Conservation (phyloP, 2,329 filamentous ascomycete genomes). For the Fusarium albidum region DNA sequence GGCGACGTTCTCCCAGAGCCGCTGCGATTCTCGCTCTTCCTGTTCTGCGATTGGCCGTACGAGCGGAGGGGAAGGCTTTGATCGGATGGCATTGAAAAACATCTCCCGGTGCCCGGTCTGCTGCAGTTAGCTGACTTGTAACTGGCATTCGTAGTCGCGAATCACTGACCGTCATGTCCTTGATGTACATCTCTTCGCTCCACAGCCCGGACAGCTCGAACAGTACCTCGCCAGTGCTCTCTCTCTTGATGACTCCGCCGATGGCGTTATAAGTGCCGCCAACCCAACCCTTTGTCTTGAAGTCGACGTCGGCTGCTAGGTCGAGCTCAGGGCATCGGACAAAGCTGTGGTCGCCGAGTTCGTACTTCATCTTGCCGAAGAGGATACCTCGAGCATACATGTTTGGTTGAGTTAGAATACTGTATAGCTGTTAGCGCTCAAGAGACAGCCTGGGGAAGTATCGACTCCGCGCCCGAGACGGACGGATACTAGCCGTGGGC, state of each 20-base stretch:
- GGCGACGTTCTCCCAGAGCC: constrained; percentile 83
- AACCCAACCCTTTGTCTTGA: constrained; percentile 98
- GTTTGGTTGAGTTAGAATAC: constrained; percentile 94
- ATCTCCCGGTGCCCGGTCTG: constrained; percentile 89
- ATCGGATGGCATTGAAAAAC: constrained; percentile 85
- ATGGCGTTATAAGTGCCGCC: constrained; percentile 97
- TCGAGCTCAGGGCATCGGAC: constrained; percentile 90
- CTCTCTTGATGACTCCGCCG: constrained; percentile 88
- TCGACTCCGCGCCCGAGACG: too few species aligned
- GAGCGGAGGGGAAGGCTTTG: constrained; percentile 77
- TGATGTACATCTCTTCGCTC: constrained; percentile 95
- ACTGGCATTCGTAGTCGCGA: neutral
- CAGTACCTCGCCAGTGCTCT: constrained; percentile 84
- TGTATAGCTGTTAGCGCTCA: constrained; percentile 45
- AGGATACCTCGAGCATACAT: constrained; percentile 98
- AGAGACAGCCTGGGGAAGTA: neutral
- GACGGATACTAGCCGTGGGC: neutral
- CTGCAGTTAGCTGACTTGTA: constrained; percentile 1
- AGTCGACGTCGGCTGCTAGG: constrained; percentile 90
- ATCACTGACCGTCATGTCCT: constrained; percentile 73
- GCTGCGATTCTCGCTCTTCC: constrained; percentile 88
- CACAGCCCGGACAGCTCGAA: constrained; percentile 92
- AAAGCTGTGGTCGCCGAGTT: constrained; percentile 94
- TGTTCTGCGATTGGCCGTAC: constrained; percentile 86
- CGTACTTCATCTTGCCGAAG: constrained; percentile 99